Evolutionary conservation across 2,329 filamentous ascomycete species (phyloP).

Genomic region (Aspergillus texensis): DNA sequence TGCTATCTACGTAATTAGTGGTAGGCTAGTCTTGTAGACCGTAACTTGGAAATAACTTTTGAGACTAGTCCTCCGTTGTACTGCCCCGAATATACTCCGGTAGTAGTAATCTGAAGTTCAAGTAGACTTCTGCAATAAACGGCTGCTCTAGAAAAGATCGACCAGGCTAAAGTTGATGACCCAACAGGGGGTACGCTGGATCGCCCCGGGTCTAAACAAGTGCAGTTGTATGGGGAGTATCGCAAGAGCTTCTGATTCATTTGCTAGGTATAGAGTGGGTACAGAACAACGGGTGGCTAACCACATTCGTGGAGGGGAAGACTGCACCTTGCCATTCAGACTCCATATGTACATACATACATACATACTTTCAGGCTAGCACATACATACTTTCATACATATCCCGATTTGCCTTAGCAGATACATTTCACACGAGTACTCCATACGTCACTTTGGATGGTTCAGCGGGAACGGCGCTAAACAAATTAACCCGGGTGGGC

Average conservation of each 20-base stretch:
- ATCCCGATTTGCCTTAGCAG: not conserved
- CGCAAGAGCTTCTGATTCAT: not conserved
- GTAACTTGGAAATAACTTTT: not conserved
- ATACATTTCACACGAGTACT: not conserved
- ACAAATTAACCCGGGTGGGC: constrained; percentile 11
- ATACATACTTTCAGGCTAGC: too few relatives aligned
- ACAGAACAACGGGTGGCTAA: not conserved
- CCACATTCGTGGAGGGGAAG: not conserved
- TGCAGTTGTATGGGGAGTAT: not conserved
- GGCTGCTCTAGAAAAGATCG: constrained; percentile 20
- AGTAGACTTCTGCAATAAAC: constrained; percentile 20
- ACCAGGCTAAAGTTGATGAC: constrained; percentile 11
- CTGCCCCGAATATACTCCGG: constrained; percentile 4
- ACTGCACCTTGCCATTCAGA: not conserved
- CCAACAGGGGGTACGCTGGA: constrained; percentile 6
- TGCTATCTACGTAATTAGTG: constrained; percentile 11
- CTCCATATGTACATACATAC: not conserved
- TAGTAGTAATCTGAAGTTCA: constrained; percentile 8
- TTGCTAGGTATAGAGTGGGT: not conserved
- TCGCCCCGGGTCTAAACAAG: constrained; percentile 11
- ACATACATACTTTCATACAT: not conserved
- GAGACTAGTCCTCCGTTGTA: not conserved
- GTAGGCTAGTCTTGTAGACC: not conserved
- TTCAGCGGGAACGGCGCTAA: constrained; percentile 22
- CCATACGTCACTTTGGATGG: not conserved